A percentile compares a stretch with the other conserved stretches of the same genome.
Conservation (phyloP, 805 yeast genomes). For the Candida golubevii region DNA sequence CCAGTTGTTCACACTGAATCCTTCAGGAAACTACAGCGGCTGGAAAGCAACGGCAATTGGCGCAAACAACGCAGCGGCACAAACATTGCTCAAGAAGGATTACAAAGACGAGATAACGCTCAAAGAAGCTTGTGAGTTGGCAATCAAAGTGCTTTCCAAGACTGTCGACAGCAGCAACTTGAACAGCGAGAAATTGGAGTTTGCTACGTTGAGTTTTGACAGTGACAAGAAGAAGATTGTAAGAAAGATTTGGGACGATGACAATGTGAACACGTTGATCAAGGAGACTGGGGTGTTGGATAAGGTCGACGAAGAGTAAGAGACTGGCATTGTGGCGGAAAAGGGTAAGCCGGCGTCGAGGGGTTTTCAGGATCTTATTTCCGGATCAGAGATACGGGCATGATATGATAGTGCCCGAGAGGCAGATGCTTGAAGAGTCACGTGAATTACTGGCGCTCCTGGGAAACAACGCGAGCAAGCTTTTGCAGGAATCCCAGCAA, state of each 20-base stretch:
- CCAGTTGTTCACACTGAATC: conserved; percentile 92
- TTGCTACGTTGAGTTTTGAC: conserved; percentile 67
- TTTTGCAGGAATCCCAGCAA: no score
- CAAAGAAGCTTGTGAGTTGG: conserved; percentile 78
- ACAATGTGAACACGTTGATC: conserved; percentile 70
- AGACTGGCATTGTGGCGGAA: no score
- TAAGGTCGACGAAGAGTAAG: conserved; percentile 18
- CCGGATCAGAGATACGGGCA: no score
- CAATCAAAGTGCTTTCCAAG: conserved; percentile 86
- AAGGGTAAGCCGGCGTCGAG: no score
- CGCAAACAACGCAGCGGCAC: conserved; percentile 94
- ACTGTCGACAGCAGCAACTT: conserved; percentile 88
- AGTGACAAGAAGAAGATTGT: conserved; percentile 43
- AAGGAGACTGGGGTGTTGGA: conserved; percentile 67
- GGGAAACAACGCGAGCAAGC: no score
- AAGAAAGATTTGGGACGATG: conserved; percentile 75
- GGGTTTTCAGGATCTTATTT: no score
- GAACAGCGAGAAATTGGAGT: conserved; percentile 87
- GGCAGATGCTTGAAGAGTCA: no score
- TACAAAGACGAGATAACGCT: conserved; percentile 75
- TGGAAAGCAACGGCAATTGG: conserved; percentile 99
- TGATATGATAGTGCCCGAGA: no score
- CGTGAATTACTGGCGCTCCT: no score
- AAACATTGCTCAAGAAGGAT: conserved; percentile 91
- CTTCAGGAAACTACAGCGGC: conserved; percentile 95